Conservation (phyloP, 306 rosid genomes). For the Glycine soja region DNA sequence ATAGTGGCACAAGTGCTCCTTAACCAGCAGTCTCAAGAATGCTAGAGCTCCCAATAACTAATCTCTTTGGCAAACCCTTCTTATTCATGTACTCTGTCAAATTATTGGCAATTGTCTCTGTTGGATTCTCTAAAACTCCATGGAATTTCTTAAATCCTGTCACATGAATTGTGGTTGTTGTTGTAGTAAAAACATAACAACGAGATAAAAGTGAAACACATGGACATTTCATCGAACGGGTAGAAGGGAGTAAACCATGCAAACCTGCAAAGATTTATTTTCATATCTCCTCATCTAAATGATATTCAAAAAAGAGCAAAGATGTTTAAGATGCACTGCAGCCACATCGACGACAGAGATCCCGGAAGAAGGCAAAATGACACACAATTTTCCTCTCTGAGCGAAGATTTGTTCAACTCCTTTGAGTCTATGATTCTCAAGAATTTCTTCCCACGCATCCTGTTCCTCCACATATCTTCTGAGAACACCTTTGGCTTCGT, state of each 20-base stretch:
- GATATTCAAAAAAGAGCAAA: too few species aligned
- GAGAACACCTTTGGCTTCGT: slow-evolving; percentile 62
- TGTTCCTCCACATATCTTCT: slow-evolving; percentile 51
- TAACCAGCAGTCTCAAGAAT: slow-evolving; percentile 89
- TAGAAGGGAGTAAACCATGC: too few species aligned
- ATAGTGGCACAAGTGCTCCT: slow-evolving; percentile 66
- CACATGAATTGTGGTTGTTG: slow-evolving; percentile 68
- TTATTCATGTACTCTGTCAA: slow-evolving; percentile 67
- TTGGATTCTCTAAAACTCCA: slow-evolving; percentile 90
- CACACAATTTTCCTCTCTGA: slow-evolving; percentile 62
- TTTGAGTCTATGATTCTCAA: slow-evolving; percentile 52
- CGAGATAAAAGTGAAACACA: too few species aligned
- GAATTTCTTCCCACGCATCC: slow-evolving; percentile 68
- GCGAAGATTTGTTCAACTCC: slow-evolving; percentile 78
- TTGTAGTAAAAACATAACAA: too few species aligned
- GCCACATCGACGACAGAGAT: slow-evolving; percentile 67
- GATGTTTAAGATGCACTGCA: too few species aligned
- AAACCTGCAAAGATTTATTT: too few species aligned
- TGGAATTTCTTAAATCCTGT: slow-evolving; percentile 92
- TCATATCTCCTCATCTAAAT: too few species aligned
- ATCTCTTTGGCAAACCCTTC: slow-evolving; percentile 76
- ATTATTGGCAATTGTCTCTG: slow-evolving; percentile 68
- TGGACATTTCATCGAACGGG: too few species aligned
- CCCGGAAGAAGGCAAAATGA: slow-evolving; percentile 53
- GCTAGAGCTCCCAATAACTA: slow-evolving; percentile 71